Evolutionary conservation across 2,329 filamentous ascomycete genomes (phyloP), one percentile per base, ranked within the genome.

Genomic region (Aspergillus glaucus): DNA sequence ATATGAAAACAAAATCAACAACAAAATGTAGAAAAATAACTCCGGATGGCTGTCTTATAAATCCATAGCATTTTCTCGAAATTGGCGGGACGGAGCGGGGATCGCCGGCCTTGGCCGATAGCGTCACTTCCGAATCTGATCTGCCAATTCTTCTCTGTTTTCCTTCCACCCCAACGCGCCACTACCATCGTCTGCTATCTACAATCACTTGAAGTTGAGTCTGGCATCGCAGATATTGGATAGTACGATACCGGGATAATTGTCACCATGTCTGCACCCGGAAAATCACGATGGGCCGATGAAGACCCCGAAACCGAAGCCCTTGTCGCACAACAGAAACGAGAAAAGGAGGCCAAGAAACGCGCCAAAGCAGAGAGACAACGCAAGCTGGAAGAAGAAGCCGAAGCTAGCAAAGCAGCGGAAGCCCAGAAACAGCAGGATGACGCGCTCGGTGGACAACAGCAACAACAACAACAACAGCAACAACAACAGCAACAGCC

Each of bases 301-400:
- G 83, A 86, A 42, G 87, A 88, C 59, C 88, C 90, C 58, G 90
- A 96, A 65, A 82, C 82, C 19, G 87, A 82, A 40, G 77, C 85
- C 39, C 84, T 88, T 44, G 47, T 70, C 51, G 83, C 84, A 17
- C 82, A 84, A 62, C 78, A 83, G 48, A 92, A 86, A 69, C 80
- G 77, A 53, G 88, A 93, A 65, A 96, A 92, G 71, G 89, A 95
- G 70, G 86, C 90, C 62, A 95, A 93, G 77, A 89, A 87, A 70
- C 84, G 87, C 44, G 74, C 82, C 45, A 96, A 93, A 69, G 85
- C 84, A 24, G 86, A 91, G 64, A 94, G 90, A 69, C 86, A 87
- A 57, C 84, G 82, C 50, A 81, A 80, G 61, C 76, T 80, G 32
- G 82, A 87, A 55, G 79, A 76, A 55, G 79, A 76, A 55, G 59